phyloP scores from a whole-genome alignment of 2,329 filamentous ascomycete species.

The Ophiostoma populinum region DNA sequence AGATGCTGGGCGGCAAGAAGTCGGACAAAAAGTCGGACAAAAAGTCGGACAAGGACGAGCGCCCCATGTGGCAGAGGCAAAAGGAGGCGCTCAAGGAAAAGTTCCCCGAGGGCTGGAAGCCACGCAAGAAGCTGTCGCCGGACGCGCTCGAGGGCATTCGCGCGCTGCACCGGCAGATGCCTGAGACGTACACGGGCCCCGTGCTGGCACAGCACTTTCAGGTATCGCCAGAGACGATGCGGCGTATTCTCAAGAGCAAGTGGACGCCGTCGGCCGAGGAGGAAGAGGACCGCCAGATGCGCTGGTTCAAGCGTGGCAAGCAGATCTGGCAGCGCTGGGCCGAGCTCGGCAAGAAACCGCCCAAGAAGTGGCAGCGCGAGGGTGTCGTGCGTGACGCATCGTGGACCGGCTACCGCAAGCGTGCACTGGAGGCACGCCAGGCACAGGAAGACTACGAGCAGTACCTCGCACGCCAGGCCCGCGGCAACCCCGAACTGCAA shows the following conservation, averaged over 20 bases:
- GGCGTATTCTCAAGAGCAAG: conserved; percentile 68
- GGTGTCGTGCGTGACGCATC: conserved; percentile 18
- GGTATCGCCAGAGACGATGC: conserved; percentile 72
- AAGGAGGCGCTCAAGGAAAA: conserved; percentile 62
- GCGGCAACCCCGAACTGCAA: too few relatives aligned
- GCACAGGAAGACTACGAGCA: neutral
- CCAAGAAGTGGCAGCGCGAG: conserved; percentile 39
- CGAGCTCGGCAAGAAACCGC: conserved; percentile 43
- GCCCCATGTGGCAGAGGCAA: conserved; percentile 49
- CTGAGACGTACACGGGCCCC: conserved; percentile 57
- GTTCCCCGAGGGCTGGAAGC: conserved; percentile 66
- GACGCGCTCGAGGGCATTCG: conserved; percentile 85
- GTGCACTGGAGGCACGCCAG: conserved; percentile 1
- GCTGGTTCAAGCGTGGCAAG: conserved; percentile 46
- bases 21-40: neutral
- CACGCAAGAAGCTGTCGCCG: conserved; percentile 73
- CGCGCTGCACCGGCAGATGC: conserved; percentile 60
- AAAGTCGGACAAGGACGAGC: neutral
- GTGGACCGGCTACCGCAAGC: conserved; percentile 9
- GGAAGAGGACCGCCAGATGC: conserved; percentile 36
- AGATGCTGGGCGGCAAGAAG: neutral
- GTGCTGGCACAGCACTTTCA: conserved; percentile 64
- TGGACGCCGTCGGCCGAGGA: conserved; percentile 46
- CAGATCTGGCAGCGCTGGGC: conserved; percentile 41
- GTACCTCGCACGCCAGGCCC: too few relatives aligned